These are phyloP conservation scores for Senecio squalidus DNA, from an alignment of 140 eudicot genomes.

Conservation along the genomic window DNA sequence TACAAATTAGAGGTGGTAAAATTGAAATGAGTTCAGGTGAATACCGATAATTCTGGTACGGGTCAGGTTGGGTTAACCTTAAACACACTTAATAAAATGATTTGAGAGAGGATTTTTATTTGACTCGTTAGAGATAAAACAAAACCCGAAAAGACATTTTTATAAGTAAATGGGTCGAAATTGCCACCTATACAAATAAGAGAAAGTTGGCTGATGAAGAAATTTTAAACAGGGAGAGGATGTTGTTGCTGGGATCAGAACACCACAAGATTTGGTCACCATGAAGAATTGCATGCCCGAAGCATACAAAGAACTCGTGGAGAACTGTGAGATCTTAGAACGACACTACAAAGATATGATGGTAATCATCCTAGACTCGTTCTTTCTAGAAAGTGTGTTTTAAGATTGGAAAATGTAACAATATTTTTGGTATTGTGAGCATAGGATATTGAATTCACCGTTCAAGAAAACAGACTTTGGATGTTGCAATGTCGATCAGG, in stretches of 20 bases:
- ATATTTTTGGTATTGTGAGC: constrained; percentile 7
- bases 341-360: constrained; percentile 95
- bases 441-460: constrained; percentile 98
- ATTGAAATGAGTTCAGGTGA: no score
- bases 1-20: background rate
- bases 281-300: constrained; percentile 93
- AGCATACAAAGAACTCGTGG: constrained; percentile 89
- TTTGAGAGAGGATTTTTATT: background rate
- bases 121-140: background rate
- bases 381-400: background rate
- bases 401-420: background rate
- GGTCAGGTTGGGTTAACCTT: background rate
- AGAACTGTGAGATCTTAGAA: constrained; percentile 90
- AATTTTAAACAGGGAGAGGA: constrained; percentile 80
- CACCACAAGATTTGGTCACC: constrained; percentile 77
- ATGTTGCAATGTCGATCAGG: constrained; percentile 95
- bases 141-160: background rate
- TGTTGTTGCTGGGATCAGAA: constrained; percentile 97
- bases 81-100: background rate
- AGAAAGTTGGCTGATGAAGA: constrained; percentile 23
- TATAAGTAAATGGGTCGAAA: background rate
- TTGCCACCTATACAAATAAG: background rate
- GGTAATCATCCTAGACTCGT: constrained; percentile 32
- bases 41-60: no score
- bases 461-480: constrained; percentile 97